Percentiles rank a stretch among this genome's conserved stretches.
These are phyloP conservation scores for Trichocladium antarcticum DNA, from an alignment of 495 filamentous ascomycete species.

Conservation along the genomic window DNA sequence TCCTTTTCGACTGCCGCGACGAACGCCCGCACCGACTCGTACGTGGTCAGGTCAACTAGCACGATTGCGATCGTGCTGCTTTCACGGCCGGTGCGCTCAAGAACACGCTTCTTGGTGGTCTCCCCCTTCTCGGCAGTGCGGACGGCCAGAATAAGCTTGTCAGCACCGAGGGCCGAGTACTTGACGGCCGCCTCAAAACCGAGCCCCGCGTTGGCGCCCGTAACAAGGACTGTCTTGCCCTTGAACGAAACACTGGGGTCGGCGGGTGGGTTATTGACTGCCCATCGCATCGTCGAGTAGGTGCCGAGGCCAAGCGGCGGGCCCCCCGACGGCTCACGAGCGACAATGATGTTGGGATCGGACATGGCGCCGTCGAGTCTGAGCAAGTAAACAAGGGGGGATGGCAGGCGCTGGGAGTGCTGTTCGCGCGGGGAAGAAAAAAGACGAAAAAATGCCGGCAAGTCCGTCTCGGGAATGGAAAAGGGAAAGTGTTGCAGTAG, in stretches of 20 bases:
- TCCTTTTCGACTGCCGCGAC: slow-evolving; percentile 4
- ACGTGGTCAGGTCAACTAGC: slow-evolving; percentile 11
- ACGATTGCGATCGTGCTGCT: background rate
- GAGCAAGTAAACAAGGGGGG: too few relatives aligned
- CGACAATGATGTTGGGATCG: background rate
- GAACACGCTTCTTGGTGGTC: slow-evolving; percentile 27
- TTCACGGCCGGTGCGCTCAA: background rate
- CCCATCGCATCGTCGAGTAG: background rate
- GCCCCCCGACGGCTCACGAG: background rate
- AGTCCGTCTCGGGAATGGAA: too few relatives aligned
- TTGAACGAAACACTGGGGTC: background rate
- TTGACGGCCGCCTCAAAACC: slow-evolving; percentile 39
- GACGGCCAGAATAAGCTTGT: slow-evolving; percentile 36
- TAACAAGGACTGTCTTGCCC: slow-evolving; percentile 18
- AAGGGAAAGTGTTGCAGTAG: too few relatives aligned
- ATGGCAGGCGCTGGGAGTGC: too few relatives aligned
- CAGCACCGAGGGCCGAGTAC: slow-evolving; percentile 28
- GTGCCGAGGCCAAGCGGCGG: background rate
- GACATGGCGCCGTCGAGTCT: too few relatives aligned
- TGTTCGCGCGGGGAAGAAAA: too few relatives aligned
- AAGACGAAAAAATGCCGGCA: too few relatives aligned
- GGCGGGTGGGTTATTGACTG: background rate
- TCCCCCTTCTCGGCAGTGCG: slow-evolving; percentile 34
- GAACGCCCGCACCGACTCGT: slow-evolving; percentile 14
- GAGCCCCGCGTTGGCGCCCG: slow-evolving; percentile 42